Percentiles rank a stretch among this genome's conserved stretches.
Conservation (phyloP, 2,329 filamentous ascomycete genomes). For the Tolypocladium guangdongense region DNA sequence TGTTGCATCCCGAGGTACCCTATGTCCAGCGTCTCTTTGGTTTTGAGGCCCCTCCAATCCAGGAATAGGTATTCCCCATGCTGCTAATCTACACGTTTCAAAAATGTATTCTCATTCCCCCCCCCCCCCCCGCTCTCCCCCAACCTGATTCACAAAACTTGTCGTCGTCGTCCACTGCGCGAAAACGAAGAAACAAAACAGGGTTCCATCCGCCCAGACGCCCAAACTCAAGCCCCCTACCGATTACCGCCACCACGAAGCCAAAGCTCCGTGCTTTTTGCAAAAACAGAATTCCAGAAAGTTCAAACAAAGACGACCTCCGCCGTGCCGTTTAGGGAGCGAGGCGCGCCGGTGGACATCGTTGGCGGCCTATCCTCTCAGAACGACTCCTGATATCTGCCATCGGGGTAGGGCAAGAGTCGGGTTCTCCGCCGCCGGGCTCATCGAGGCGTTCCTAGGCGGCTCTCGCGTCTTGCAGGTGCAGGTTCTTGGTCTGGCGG, state of each 20-base stretch:
- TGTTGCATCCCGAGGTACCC: not conserved
- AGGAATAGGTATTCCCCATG: not conserved
- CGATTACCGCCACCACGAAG: not conserved
- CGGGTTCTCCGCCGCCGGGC: not conserved
- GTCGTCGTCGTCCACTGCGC: not conserved
- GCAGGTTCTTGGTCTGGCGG: conserved; percentile 29
- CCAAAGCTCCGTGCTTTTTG: not conserved
- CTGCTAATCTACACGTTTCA: not conserved
- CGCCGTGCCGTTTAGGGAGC: not conserved
- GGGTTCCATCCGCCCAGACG: not conserved
- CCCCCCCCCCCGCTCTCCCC: too few relatives aligned
- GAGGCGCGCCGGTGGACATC: not conserved
- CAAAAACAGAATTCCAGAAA: not conserved
- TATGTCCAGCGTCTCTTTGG: not conserved
- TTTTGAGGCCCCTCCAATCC: not conserved
- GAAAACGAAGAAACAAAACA: not conserved
- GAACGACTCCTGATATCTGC: not conserved
- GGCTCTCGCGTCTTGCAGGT: conserved; percentile 15
- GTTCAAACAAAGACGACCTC: not conserved
- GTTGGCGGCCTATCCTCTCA: not conserved
- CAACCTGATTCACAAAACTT: not conserved
- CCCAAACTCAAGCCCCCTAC: not conserved
- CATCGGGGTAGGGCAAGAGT: not conserved
- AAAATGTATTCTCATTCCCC: not conserved
- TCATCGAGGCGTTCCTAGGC: conserved; percentile 11